A percentile compares a stretch with the other conserved stretches of the same genome.
phyloP scores from a whole-genome alignment of 352 stramenopile species.

The Phytophthora fragariae region DNA sequence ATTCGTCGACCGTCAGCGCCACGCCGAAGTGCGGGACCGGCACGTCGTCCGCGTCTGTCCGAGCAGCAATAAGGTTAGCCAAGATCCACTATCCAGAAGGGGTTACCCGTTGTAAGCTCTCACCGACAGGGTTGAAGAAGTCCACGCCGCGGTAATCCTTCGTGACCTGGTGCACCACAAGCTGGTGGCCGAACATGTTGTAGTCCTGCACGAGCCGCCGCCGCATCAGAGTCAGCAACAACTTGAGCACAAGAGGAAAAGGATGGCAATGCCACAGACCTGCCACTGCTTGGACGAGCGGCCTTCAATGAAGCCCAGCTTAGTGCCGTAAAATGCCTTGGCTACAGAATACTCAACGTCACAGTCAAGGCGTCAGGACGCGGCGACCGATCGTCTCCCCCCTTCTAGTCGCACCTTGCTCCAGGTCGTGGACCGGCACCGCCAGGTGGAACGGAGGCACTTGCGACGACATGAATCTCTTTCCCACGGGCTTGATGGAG shows the following conservation, averaged over 20 bases:
- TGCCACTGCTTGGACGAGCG: slow-evolving; percentile 95
- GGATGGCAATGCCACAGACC: slow-evolving; percentile 33
- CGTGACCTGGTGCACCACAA: slow-evolving; percentile 92
- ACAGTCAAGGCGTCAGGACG: neutral
- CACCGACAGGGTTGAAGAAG: slow-evolving; percentile 96
- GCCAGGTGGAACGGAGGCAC: slow-evolving; percentile 90
- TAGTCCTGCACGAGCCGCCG: slow-evolving; percentile 81
- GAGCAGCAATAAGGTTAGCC: neutral
- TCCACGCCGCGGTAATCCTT: slow-evolving; percentile 93
- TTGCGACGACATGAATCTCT: slow-evolving; percentile 42
- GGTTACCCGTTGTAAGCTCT: slow-evolving; percentile 3
- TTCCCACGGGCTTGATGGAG: slow-evolving; percentile 22
- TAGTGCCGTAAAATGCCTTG: slow-evolving; percentile 93
- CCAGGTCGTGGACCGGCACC: slow-evolving; percentile 96
- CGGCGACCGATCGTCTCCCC: neutral
- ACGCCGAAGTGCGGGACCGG: slow-evolving; percentile 97
- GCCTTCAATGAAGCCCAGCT: slow-evolving; percentile 93
- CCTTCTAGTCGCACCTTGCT: slow-evolving; percentile 52
- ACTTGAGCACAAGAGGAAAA: too few species aligned
- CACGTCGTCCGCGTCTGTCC: slow-evolving; percentile 95
- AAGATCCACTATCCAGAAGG: neutral
- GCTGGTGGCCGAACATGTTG: slow-evolving; percentile 90
- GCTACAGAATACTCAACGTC: slow-evolving; percentile 45
- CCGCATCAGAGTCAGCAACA: slow-evolving; percentile 11
- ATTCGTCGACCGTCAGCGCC: slow-evolving; percentile 93